These are phyloP conservation scores for Ziziphus jujuba DNA, from an alignment of 306 rosid genomes.

Conservation along the genomic window DNA sequence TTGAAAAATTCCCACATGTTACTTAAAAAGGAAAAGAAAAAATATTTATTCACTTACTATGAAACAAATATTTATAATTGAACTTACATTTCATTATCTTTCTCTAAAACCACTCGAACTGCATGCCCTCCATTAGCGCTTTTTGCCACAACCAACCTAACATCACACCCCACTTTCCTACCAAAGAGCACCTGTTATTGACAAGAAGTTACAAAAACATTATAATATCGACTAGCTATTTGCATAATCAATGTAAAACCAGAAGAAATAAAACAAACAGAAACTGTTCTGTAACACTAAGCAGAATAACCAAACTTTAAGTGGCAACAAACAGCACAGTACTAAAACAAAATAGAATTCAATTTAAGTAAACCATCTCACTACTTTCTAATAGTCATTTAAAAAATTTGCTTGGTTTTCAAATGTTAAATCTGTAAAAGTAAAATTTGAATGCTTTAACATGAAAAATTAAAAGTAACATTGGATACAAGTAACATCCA, in stretches of 20 bases:
- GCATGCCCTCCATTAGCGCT: constrained; percentile 24
- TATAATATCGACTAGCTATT: too few species aligned
- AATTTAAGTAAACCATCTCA: too few species aligned
- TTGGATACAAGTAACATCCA: too few species aligned
- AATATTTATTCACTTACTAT: not conserved
- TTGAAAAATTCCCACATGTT: too few species aligned
- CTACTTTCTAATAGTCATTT: too few species aligned
- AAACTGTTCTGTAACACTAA: too few species aligned
- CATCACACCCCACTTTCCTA: constrained; percentile 24
- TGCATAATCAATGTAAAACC: not conserved
- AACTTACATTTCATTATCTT: constrained; percentile 29
- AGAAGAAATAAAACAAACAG: too few species aligned
- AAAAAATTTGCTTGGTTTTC: not conserved
- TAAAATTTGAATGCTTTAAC: not conserved
- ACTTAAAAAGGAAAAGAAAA: too few species aligned
- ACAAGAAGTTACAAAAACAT: not conserved
- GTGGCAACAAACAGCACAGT: too few species aligned
- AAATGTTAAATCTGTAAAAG: not conserved
- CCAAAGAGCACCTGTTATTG: constrained; percentile 37
- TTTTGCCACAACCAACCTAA: constrained; percentile 24
- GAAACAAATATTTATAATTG: not conserved
- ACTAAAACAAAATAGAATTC: too few species aligned
- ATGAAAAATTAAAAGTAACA: too few species aligned
- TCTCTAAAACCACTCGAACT: constrained; percentile 29
- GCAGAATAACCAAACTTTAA: too few species aligned